Conservation (phyloP, 305 asterid genomes). For the Striga hermonthica region DNA sequence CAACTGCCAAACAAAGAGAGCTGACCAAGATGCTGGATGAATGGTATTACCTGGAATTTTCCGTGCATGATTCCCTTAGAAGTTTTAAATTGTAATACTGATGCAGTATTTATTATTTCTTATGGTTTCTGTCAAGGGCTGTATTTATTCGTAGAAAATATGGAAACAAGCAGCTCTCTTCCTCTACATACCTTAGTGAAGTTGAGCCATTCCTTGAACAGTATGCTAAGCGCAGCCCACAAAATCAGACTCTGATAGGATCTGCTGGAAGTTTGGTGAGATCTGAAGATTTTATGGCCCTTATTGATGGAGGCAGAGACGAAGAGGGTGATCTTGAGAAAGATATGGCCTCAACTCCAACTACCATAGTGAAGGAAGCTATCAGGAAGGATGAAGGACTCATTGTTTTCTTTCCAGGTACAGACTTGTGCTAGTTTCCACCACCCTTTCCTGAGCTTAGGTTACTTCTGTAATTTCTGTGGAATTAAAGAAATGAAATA, state of each 20-base stretch:
- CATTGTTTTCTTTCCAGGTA: slow-evolving; percentile 95
- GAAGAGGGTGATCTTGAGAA: slow-evolving; percentile 93
- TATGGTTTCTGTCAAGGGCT: slow-evolving; percentile 59
- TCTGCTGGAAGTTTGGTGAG: slow-evolving; percentile 88
- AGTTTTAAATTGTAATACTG: slow-evolving; percentile 10
- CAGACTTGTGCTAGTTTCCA: slow-evolving; percentile 24
- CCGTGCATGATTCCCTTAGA: slow-evolving; percentile 28
- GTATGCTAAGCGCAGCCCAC: slow-evolving; percentile 90
- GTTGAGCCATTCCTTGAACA: slow-evolving; percentile 97
- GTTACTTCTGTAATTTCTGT: slow-evolving; percentile 2
- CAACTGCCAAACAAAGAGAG: slow-evolving; percentile 79
- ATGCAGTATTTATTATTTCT: slow-evolving; percentile 33
- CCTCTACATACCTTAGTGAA: slow-evolving; percentile 87
- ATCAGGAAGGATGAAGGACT: slow-evolving; percentile 81
- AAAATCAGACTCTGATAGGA: slow-evolving; percentile 84
- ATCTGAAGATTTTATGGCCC: slow-evolving; percentile 83
- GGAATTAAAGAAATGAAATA: neutral
- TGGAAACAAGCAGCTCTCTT: slow-evolving; percentile 65
- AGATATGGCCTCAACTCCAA: slow-evolving; percentile 53
- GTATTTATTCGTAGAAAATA: slow-evolving; percentile 70
- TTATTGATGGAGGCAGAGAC: slow-evolving; percentile 69
- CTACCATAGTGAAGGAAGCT: slow-evolving; percentile 52
- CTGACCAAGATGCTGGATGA: slow-evolving; percentile 94
- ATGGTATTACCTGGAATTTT: slow-evolving; percentile 59
- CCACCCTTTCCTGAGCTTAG: slow-evolving; percentile 13